phyloP scores from a whole-genome alignment of 306 rosid genomes.

The Quercus engelmannii region DNA sequence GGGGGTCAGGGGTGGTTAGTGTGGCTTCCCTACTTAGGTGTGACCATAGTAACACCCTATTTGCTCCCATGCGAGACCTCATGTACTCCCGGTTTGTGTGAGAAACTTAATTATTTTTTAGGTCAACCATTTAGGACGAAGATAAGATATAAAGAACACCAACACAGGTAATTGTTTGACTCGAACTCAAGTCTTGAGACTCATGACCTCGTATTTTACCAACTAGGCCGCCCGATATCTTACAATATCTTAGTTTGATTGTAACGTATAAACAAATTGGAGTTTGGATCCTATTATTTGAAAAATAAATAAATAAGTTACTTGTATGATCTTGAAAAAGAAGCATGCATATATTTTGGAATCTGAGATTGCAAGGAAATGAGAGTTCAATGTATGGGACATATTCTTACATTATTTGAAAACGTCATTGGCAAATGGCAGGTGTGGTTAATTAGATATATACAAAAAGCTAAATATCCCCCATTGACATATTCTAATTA shows the following conservation, averaged over 20 bases:
- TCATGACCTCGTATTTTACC: accelerated
- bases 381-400: no score
- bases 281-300: background rate
- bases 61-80: accelerated
- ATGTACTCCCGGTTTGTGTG: no score
- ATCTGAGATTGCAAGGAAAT: background rate
- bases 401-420: background rate
- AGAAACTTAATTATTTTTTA: no score
- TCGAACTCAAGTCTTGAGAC: no score
- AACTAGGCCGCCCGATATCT: no score
- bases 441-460: no score
- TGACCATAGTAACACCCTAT: accelerated
- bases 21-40: accelerated
- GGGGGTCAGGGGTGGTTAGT: accelerated
- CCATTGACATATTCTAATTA: no score
- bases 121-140: accelerated
- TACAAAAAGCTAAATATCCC: no score
- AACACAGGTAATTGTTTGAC: no score
- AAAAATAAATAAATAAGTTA: no score
- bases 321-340: background rate
- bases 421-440: background rate
- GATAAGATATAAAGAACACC: accelerated
- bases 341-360: background rate
- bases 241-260: no score
- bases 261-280: no score